Evolutionary conservation across 208 protist genomes (phyloP).

Genomic region (Crithidia fasciculata): DNA sequence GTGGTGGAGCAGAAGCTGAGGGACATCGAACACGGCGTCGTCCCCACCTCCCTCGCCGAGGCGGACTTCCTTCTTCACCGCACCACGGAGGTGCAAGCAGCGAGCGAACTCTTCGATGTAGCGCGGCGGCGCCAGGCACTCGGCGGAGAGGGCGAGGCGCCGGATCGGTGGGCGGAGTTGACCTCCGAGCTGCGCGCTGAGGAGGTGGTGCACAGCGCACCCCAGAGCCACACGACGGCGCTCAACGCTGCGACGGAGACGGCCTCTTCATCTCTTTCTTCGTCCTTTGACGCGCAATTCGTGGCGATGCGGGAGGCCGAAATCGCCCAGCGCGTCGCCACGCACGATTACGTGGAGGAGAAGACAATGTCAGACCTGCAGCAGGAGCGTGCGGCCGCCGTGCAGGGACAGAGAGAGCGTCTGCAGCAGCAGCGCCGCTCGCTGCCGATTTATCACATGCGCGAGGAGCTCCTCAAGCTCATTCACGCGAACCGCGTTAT

Average conservation of each 20-base stretch:
- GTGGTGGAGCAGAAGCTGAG: conserved; percentile 76
- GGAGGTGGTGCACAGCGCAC: neutral
- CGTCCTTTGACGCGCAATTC: conserved; percentile 30
- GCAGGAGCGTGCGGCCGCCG: conserved; percentile 40
- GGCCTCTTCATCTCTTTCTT: neutral
- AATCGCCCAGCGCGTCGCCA: conserved; percentile 62
- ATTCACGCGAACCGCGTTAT: conserved; percentile 81
- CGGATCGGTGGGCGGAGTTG: conserved; percentile 15
- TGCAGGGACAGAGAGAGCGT: conserved; percentile 42
- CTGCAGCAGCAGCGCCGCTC: conserved; percentile 69
- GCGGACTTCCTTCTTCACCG: conserved; percentile 72
- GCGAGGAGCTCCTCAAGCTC: conserved; percentile 88
- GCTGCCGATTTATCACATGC: conserved; percentile 95
- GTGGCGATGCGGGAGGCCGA: conserved; percentile 60
- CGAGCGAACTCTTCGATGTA: conserved; percentile 60
- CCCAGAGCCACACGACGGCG: neutral
- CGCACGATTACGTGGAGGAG: conserved; percentile 74
- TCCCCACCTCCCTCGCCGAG: conserved; percentile 63
- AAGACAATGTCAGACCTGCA: conserved; percentile 70
- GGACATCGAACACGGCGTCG: conserved; percentile 81
- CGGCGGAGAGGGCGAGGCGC: conserved; percentile 31
- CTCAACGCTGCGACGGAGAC: neutral
- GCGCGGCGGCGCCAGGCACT: conserved; percentile 62
- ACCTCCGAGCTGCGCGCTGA: conserved; percentile 5
- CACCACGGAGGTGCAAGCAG: conserved; percentile 66